Evolutionary conservation across 441 rosid genomes (phyloP).

Genomic region (Theobroma grandiflorum): DNA sequence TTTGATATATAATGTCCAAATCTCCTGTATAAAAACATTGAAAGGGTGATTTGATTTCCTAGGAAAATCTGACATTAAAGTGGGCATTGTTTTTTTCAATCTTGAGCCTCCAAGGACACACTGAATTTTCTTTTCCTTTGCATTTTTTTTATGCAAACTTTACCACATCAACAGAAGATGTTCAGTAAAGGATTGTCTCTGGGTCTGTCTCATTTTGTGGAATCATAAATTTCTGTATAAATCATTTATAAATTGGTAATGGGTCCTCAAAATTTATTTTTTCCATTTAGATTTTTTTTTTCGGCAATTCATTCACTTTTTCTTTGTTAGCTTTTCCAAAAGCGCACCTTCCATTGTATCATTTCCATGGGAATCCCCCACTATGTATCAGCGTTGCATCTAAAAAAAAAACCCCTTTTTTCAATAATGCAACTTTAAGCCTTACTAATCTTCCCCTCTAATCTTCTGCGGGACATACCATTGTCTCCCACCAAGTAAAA

Average conservation of each 20-base stretch:
- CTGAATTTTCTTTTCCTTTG: not conserved
- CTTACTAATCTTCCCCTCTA: not conserved
- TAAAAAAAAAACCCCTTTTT: not conserved
- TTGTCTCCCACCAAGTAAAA: conserved; percentile 25
- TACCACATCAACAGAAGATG: not conserved
- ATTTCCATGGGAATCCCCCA: conserved; percentile 9
- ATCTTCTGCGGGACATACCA: conserved; percentile 14
- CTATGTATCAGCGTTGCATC: not conserved
- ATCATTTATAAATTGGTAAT: not conserved
- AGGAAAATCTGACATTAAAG: not conserved
- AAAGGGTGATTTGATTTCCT: not conserved
- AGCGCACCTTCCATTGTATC: conserved; percentile 3
- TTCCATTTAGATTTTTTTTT: not conserved
- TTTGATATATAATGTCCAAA: too few species aligned
- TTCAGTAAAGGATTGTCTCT: not conserved
- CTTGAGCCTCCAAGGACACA: not conserved
- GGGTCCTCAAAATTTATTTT: not conserved
- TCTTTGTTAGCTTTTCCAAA: not conserved
- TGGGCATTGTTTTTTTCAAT: not conserved
- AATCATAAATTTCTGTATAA: not conserved
- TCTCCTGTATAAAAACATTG: not conserved
- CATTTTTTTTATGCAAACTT: not conserved
- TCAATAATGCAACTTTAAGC: not conserved
- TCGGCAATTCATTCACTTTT: not conserved
- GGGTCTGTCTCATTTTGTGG: not conserved